These are phyloP conservation scores for Rhizophora apiculata DNA, from an alignment of 345 rosid genomes.

Conservation along the genomic window DNA sequence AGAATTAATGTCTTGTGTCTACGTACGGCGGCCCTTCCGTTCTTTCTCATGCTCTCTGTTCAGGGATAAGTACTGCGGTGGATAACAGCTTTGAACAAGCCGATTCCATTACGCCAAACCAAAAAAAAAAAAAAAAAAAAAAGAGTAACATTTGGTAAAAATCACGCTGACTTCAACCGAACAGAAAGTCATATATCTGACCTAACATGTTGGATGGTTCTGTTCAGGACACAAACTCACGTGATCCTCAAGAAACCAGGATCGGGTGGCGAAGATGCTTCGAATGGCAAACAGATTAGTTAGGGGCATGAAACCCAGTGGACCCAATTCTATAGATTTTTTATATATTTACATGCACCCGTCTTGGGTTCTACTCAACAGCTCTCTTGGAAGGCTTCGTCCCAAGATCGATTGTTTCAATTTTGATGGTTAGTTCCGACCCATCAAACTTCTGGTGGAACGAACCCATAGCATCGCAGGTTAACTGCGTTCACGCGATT, in stretches of 20 bases:
- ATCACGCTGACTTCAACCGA: constrained; percentile 12
- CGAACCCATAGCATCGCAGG: background rate
- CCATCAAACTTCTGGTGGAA: background rate
- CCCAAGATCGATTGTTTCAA: no score
- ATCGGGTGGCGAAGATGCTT: background rate
- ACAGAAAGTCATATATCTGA: background rate
- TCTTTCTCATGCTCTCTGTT: no score
- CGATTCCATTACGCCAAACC: background rate
- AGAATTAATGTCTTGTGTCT: background rate
- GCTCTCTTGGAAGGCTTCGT: background rate
- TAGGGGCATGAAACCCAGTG: background rate
- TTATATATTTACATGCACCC: no score
- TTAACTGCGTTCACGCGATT: no score
- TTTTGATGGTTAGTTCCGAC: background rate
- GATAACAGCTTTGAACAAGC: constrained; percentile 5
- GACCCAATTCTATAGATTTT: background rate
- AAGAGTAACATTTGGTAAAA: no score
- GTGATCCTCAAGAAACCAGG: background rate
- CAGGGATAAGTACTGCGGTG: background rate
- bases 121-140: no score
- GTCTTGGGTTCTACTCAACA: background rate
- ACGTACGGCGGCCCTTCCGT: background rate
- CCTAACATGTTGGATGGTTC: constrained; percentile 5
- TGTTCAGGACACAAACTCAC: background rate
- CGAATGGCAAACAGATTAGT: background rate